Base-by-base conservation (phyloP, 2,329 filamentous ascomycete genomes). In the Mycosphaerella arachidis region DNA sequence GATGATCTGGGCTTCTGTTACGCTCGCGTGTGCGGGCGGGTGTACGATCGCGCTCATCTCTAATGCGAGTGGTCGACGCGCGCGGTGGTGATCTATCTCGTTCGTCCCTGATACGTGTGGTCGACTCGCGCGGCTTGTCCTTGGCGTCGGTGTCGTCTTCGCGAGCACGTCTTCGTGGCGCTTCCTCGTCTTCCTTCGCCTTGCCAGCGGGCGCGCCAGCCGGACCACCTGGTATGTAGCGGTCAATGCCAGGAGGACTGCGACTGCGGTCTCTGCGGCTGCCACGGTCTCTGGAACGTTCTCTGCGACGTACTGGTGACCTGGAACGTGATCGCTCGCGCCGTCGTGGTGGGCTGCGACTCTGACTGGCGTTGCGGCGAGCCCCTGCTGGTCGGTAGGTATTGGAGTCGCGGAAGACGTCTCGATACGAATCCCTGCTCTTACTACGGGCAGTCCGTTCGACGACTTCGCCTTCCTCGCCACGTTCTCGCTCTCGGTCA, bases 401-500 rank as follows among this genome's bases (percentile, higher is more conserved):
- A 55, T 60, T 60, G 52, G 57, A 37, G 24, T 48, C 53, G 51
- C 60, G 50, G 30, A 52, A 52, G n/a, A 18, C 13, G 30, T 52
- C 50, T 24, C 60, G 57, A 40, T 59, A 58, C n/a, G 61, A 57
- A 6, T 58, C 63, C 46, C 60, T 53, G 29, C 61, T 67, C 53
- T 59, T 61, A 50, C 61, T 65, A 52, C 65, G 65, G 53, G 63
- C 53, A 50, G 57, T 24, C 9, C 64, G 63, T 58, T 72, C 70
- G 12, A 71, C 67, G 20, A 72, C 67, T 58, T 71, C 70, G 46
- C 70, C 69, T 61, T 71, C 70, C 51, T 72, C 70, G 37, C 68
- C 53, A 31, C 53, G 43, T 3, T 79, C 77, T 10, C 76, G 70
- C 43, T 77, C 75, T 7, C 76, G 70, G 8, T 75, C 74, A 48